Conservation (phyloP, 2,329 filamentous ascomycete genomes). For the Penicillium fuscoglaucum region DNA sequence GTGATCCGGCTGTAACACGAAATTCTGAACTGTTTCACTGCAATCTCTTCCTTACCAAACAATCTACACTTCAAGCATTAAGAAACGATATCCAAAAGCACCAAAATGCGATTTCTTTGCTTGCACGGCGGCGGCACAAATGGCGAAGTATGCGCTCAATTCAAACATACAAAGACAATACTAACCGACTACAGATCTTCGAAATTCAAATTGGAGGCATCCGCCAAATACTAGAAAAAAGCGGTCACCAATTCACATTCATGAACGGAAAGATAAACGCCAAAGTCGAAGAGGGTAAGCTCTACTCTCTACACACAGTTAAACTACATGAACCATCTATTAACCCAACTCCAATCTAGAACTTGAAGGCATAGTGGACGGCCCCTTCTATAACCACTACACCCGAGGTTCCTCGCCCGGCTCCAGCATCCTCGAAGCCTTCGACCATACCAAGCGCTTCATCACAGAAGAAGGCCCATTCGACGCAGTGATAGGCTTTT, state of each 20-base stretch:
- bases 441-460: slow-evolving; percentile 25
- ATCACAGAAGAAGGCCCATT: slow-evolving; percentile 33
- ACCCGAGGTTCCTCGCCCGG: slow-evolving; percentile 25
- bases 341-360: slow-evolving; percentile 21
- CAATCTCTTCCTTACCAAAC: not conserved
- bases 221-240: slow-evolving; percentile 27
- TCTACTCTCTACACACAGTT: not conserved
- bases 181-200: slow-evolving; percentile 29
- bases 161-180: not conserved
- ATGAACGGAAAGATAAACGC: slow-evolving; percentile 30
- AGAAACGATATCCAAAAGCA: too few species aligned
- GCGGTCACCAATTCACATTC: slow-evolving; percentile 33
- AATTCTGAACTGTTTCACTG: not conserved
- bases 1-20: not conserved
- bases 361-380: slow-evolving; percentile 32
- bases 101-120: slow-evolving; percentile 36
- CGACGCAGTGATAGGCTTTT: slow-evolving; percentile 36
- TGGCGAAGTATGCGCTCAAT: slow-evolving; percentile 27
- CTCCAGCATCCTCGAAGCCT: slow-evolving; percentile 25
- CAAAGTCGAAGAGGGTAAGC: slow-evolving; percentile 30
- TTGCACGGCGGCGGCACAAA: slow-evolving; percentile 36
- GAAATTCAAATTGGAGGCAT: slow-evolving; percentile 38
- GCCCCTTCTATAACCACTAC: slow-evolving; percentile 37
- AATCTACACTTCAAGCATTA: not conserved
- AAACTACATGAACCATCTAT: not conserved